Conservation (phyloP, 2,329 filamentous ascomycete genomes). For the Xylariaceae sp. region DNA sequence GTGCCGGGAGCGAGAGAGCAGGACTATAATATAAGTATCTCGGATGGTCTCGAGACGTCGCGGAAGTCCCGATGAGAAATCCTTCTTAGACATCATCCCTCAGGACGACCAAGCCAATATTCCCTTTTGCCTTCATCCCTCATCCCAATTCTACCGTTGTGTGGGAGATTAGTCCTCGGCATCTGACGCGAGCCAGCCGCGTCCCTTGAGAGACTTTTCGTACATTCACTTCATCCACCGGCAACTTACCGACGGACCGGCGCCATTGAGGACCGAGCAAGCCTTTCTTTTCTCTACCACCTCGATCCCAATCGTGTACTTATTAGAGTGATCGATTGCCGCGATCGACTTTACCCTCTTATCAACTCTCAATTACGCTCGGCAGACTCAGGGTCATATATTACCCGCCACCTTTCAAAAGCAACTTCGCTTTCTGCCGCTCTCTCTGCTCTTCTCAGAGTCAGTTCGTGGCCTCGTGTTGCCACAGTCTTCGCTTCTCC, state of each 20-base stretch:
- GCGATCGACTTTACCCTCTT: conserved; percentile 6
- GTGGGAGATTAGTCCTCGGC: background rate
- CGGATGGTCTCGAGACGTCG: conserved; percentile 9
- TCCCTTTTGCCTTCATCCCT: background rate
- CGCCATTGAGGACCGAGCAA: background rate
- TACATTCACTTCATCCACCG: conserved; percentile 1
- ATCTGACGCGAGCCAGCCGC: conserved; percentile 1
- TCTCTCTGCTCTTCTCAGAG: background rate
- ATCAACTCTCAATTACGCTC: conserved; percentile 1
- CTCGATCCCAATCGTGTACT: background rate
- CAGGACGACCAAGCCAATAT: conserved; percentile 4
- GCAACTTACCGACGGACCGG: conserved; percentile 4
- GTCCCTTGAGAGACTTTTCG: conserved; percentile 1
- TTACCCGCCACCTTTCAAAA: background rate
- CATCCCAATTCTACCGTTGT: background rate
- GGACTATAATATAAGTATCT: conserved; percentile 25
- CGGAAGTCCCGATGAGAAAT: background rate
- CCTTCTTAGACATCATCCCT: background rate
- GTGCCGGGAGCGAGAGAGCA: background rate
- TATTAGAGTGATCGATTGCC: conserved; percentile 14
- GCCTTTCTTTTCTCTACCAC: background rate
- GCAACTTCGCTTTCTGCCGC: background rate
- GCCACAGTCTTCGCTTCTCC: background rate
- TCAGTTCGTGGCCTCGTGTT: conserved; percentile 6
- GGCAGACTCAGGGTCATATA: conserved; percentile 4